Conservation (phyloP, 169 alveolate genomes). For the Plasmodium sp. region DNA sequence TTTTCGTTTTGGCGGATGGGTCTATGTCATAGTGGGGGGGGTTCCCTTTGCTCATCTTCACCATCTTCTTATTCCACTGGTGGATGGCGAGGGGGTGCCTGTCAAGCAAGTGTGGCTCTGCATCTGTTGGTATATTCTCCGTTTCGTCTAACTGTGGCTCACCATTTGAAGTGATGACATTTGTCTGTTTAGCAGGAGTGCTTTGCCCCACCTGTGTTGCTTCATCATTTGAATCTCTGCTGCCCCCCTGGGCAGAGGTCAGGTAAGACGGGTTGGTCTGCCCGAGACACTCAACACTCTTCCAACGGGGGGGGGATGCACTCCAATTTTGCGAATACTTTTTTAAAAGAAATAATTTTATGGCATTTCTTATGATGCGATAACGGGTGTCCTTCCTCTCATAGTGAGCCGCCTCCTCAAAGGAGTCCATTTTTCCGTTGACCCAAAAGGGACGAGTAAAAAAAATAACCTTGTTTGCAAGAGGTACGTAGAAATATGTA, state of each 20-base stretch:
- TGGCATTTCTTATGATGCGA: neutral
- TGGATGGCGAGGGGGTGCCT: neutral
- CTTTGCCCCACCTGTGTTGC: neutral
- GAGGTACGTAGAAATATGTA: neutral
- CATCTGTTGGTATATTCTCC: neutral
- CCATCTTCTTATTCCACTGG: neutral
- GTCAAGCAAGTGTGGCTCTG: neutral
- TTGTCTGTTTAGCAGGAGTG: neutral
- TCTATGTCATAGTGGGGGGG: constrained; percentile 19
- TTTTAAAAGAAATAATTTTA: neutral
- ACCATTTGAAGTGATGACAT: neutral
- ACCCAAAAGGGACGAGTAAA: neutral
- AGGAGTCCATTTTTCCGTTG: neutral
- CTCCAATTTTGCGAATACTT: neutral
- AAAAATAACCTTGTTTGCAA: neutral
- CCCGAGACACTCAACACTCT: neutral
- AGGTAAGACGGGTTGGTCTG: neutral
- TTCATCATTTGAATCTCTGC: neutral
- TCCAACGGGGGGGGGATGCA: neutral
- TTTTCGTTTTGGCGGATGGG: constrained; percentile 54
- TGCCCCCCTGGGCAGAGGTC: neutral
- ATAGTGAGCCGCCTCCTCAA: neutral
- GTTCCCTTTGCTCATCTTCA: neutral
- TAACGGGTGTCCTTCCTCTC: neutral
- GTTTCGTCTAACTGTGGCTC: neutral